phyloP scores from a whole-genome alignment of 768 basidiomycete species.

The Thelephora ganbajun region DNA sequence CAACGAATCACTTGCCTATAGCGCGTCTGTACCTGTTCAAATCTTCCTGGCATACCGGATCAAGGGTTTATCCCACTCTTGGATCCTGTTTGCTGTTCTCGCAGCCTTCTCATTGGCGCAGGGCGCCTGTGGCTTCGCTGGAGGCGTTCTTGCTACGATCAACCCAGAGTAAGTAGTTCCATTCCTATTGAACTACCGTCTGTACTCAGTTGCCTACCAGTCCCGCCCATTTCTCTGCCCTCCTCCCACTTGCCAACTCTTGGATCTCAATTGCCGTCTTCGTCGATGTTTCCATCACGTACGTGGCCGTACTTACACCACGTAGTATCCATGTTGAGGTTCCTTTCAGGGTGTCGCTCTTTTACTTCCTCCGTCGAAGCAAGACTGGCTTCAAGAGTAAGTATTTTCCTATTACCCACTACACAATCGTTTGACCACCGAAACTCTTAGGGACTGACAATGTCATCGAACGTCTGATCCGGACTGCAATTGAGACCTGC shows the following conservation, averaged over 20 bases:
- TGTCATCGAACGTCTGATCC: conserved; percentile 17
- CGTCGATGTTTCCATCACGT: conserved; percentile 18
- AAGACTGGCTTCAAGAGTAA: neutral
- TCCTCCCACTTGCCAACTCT: conserved; percentile 17
- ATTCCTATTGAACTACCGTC: neutral
- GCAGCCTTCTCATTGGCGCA: conserved; percentile 12
- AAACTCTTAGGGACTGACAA: conserved; percentile 12
- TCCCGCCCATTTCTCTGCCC: conserved; percentile 12
- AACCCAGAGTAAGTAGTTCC: conserved; percentile 10
- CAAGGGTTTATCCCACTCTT: conserved; percentile 12
- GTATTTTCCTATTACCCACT: neutral
- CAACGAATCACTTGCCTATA: neutral
- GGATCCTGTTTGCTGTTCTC: conserved; percentile 11
- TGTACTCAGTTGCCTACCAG: conserved; percentile 5
- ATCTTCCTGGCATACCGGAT: conserved; percentile 20
- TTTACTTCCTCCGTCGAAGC: neutral
- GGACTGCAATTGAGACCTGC: conserved; percentile 17
- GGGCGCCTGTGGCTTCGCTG: conserved; percentile 13
- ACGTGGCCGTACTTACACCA: neutral
- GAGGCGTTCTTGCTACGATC: conserved; percentile 12
- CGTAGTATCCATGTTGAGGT: neutral
- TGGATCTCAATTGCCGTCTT: conserved; percentile 17
- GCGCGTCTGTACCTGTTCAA: conserved; percentile 20
- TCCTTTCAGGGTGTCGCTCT: neutral
- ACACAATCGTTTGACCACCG: neutral